Evolutionary conservation across 1,284 basidiomycete species (phyloP).

Genomic region (Mycena citricolor): DNA sequence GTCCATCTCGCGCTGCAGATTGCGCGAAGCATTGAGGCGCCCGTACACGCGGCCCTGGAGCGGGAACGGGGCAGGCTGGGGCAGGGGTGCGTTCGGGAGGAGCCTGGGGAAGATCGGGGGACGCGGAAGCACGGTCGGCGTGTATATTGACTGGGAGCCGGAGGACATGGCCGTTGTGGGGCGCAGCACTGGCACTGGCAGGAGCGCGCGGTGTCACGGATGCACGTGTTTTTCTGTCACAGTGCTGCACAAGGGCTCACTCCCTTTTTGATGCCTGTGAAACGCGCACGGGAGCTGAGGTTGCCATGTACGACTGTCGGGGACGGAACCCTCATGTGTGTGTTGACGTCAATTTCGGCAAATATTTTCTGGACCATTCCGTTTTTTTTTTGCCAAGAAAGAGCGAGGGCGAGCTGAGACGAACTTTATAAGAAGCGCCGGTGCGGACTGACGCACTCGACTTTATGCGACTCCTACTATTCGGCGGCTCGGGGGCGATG

Average conservation of each 20-base stretch:
- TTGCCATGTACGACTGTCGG: too few species aligned
- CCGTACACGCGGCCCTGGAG: slow-evolving; percentile 47
- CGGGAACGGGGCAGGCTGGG: slow-evolving; percentile 60
- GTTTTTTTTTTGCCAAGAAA: neutral
- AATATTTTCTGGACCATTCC: neutral
- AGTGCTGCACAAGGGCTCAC: too few species aligned
- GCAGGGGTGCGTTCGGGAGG: slow-evolving; percentile 64
- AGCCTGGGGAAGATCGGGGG: slow-evolving; percentile 60
- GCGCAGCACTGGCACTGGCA: neutral
- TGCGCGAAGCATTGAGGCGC: slow-evolving; percentile 59
- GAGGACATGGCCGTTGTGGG: neutral
- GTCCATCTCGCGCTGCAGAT: slow-evolving; percentile 77
- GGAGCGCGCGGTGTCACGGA: neutral
- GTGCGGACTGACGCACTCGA: too few species aligned
- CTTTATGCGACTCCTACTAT: slow-evolving; percentile 36
- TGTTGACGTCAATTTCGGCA: too few species aligned
- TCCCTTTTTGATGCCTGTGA: too few species aligned
- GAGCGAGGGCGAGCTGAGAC: too few species aligned
- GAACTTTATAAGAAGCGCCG: too few species aligned
- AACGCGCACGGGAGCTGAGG: too few species aligned
- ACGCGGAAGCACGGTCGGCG: slow-evolving; percentile 68
- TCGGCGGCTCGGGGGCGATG: slow-evolving; percentile 47
- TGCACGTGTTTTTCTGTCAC: too few species aligned
- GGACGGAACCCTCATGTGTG: too few species aligned
- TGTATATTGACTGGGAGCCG: slow-evolving; percentile 46